phyloP scores from a whole-genome alignment of 1,284 basidiomycete genomes.

The Coniophora puteana region DNA sequence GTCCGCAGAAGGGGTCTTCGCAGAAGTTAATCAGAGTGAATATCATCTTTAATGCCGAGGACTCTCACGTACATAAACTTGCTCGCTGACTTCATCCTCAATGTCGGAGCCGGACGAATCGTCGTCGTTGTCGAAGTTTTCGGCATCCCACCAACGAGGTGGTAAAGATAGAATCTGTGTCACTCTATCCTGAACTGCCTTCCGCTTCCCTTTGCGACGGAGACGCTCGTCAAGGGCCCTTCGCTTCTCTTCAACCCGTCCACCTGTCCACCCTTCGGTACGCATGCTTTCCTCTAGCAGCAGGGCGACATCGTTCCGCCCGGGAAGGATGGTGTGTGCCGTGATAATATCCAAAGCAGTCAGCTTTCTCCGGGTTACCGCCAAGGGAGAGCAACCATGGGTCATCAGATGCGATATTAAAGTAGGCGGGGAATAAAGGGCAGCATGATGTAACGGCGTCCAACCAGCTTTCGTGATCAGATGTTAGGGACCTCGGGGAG shows the following conservation, averaged over 20 bases:
- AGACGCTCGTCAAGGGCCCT: conserved; percentile 54
- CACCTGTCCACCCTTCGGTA: conserved; percentile 68
- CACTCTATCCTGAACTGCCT: conserved; percentile 49
- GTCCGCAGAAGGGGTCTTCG: conserved; percentile 66
- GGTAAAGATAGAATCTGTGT: conserved; percentile 52
- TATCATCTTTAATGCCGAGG: conserved; percentile 9
- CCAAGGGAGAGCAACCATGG: conserved; percentile 81
- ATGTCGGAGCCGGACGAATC: conserved; percentile 40
- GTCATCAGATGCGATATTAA: conserved; percentile 91
- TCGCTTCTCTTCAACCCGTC: conserved; percentile 60
- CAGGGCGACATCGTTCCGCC: conserved; percentile 75
- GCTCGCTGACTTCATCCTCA: conserved; percentile 42
- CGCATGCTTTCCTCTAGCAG: conserved; percentile 82
- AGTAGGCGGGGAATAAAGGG: conserved; percentile 84
- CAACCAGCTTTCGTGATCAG: conserved; percentile 70
- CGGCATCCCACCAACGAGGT: conserved; percentile 63
- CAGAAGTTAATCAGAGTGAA: conserved; percentile 8
- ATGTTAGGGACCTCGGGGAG: conserved; percentile 9
- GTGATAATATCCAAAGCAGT: conserved; percentile 86
- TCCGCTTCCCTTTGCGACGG: conserved; percentile 51
- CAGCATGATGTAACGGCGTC: conserved; percentile 95
- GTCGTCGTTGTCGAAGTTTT: conserved; percentile 32
- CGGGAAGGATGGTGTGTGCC: conserved; percentile 73
- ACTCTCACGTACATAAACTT: conserved; percentile 46
- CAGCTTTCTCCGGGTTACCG: conserved; percentile 69